Evolutionary conservation across 768 basidiomycete genomes (phyloP).

Genomic region (Astraeus odoratus): DNA sequence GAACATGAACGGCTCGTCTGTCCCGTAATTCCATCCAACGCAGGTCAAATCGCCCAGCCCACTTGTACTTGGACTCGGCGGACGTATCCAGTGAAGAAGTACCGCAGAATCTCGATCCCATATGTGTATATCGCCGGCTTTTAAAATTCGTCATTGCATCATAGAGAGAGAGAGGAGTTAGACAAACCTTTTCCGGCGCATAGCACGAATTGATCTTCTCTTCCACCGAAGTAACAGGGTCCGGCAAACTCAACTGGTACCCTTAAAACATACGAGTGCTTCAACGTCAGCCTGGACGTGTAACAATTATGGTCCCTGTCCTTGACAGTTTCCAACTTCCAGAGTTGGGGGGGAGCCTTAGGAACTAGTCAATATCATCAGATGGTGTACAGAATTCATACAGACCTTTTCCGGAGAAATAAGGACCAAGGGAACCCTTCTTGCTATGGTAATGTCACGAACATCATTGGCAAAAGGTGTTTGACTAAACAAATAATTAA

Average conservation of each 20-base stretch:
- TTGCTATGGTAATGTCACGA: constrained; percentile 44
- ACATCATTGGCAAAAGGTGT: constrained; percentile 51
- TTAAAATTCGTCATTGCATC: constrained; percentile 1
- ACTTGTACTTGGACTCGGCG: constrained; percentile 50
- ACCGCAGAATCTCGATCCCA: constrained; percentile 81
- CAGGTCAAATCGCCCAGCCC: constrained; percentile 61
- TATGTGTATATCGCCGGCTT: constrained; percentile 78
- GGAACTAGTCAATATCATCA: background rate
- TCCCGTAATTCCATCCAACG: constrained; percentile 71
- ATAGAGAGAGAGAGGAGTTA: background rate
- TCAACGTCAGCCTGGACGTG: constrained; percentile 30
- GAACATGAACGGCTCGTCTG: constrained; percentile 44
- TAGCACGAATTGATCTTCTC: constrained; percentile 69
- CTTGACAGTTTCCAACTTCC: constrained; percentile 62
- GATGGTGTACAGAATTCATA: constrained; percentile 5
- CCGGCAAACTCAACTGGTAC: constrained; percentile 67
- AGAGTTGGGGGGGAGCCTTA: constrained; percentile 71
- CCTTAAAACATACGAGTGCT: constrained; percentile 73
- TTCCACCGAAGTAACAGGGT: constrained; percentile 77
- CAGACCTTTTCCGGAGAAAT: constrained; percentile 30
- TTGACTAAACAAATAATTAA: constrained; percentile 31
- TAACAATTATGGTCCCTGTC: constrained; percentile 33
- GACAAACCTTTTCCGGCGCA: constrained; percentile 66
- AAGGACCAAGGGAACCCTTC: constrained; percentile 37
- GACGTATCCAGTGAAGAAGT: constrained; percentile 62